These are phyloP conservation scores for Xerocomus spinulosus DNA, from an alignment of 768 basidiomycete species.

Conservation along the genomic window DNA sequence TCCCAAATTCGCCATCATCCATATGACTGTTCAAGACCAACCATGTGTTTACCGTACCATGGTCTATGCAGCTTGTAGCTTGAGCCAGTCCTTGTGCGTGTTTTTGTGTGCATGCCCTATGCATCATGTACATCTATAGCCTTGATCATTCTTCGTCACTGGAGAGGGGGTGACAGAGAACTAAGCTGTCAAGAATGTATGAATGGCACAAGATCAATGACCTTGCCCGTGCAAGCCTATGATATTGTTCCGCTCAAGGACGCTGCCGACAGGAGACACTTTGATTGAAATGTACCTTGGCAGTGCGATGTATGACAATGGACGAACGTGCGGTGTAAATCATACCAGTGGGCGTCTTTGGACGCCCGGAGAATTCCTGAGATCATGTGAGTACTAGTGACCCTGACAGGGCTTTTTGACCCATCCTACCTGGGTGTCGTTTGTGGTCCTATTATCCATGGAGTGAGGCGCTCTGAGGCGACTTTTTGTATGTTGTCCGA, in stretches of 20 bases:
- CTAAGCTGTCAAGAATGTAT: constrained; percentile 34
- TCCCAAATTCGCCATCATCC: background rate
- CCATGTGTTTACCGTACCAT: background rate
- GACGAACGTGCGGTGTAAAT: constrained; percentile 24
- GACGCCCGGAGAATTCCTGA: constrained; percentile 20
- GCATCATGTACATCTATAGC: constrained; percentile 28
- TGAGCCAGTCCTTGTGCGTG: too few species aligned
- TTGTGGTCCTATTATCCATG: too few species aligned
- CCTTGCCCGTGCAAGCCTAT: constrained; percentile 41
- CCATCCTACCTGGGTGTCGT: too few species aligned
- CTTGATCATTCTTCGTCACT: constrained; percentile 30
- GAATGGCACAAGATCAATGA: constrained; percentile 26
- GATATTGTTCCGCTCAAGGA: constrained; percentile 37
- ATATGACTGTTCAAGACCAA: background rate
- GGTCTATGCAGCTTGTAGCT: too few species aligned
- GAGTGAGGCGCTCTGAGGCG: too few species aligned
- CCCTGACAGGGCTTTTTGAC: too few species aligned
- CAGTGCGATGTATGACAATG: constrained; percentile 25
- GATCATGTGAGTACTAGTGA: constrained; percentile 24
- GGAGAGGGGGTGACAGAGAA: constrained; percentile 40
- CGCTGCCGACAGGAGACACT: constrained; percentile 25
- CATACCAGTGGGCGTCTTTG: too few species aligned
- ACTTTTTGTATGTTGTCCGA: too few species aligned
- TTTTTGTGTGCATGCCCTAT: background rate
- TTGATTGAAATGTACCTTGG: constrained; percentile 16